These are phyloP conservation scores for Didymella keratinophila DNA, from an alignment of 2,329 filamentous ascomycete species.

Conservation along the genomic window DNA sequence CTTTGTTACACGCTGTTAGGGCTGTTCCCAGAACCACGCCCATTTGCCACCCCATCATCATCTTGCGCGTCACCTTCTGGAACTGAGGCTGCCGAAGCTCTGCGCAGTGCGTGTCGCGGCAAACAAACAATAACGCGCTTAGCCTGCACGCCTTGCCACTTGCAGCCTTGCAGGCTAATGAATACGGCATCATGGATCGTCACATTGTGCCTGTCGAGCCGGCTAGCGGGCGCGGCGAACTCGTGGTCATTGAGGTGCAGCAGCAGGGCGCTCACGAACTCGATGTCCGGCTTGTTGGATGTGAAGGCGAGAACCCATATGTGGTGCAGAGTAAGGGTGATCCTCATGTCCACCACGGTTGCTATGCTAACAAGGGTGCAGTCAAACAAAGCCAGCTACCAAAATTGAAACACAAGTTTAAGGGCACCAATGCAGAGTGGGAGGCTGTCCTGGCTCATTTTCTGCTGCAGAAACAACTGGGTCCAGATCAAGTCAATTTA, in stretches of 20 bases:
- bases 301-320: conserved; percentile 71
- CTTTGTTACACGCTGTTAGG: conserved; percentile 7
- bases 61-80: conserved; percentile 20
- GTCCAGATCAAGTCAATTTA: conserved; percentile 56
- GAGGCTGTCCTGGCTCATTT: conserved; percentile 65
- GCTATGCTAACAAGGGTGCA: conserved; percentile 39
- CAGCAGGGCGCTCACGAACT: conserved; percentile 60
- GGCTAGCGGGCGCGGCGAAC: conserved; percentile 60
- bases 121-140: neutral
- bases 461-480: conserved; percentile 57
- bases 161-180: conserved; percentile 7
- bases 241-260: conserved; percentile 68
- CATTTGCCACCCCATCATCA: conserved; percentile 19
- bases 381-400: conserved; percentile 46
- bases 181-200: conserved; percentile 20
- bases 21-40: conserved; percentile 6
- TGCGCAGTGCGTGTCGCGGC: conserved; percentile 8
- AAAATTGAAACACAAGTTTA: conserved; percentile 45
- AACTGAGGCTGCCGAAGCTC: neutral
- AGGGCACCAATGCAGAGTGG: conserved; percentile 67
- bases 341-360: conserved; percentile 20
- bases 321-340: conserved; percentile 62
- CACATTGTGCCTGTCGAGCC: conserved; percentile 64
- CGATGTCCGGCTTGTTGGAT: conserved; percentile 72
- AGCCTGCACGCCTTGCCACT: neutral